Evolutionary conservation across 2,329 filamentous ascomycete genomes (phyloP), one percentile per base, ranked within the genome.

Genomic region (Teratosphaeria viscida): DNA sequence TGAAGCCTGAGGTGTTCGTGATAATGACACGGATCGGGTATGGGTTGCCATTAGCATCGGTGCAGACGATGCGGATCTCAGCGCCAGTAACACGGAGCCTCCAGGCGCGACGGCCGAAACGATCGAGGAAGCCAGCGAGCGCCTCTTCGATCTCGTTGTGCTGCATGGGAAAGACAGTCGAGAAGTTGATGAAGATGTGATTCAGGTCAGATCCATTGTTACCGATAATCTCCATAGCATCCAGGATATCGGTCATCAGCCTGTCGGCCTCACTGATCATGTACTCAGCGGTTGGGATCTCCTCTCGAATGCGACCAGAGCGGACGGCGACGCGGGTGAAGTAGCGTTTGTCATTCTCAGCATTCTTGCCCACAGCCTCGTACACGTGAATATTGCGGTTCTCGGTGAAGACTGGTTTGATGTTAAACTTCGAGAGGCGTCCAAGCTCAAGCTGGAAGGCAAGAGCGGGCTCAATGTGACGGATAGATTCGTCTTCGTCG

Each of bases 151-250:
- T 90, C 78, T 96, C 90, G 61, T 85, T 79, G 3, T 94, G 92
- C 70, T 90, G 82, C 55, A 99, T 85, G 73, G 91, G 90, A 85
- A 99, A 97, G 61, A 96, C 89, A 10, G 92, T 90, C 0, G 90
- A 94, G 80, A 99, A 99, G 83, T 99, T 97, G 82, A 99, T 94
- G 81, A 99, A 99, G 82, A 99, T 94, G 79, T 99, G 94, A 82
- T 99, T 99, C 72, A 99, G 83, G 81, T 99, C 94, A 57, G 94
- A 96, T 79, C 95, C 95, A 80, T 96, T 97, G 82, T 96, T 96
- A 72, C 94, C 94, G 72, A 96, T 95, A 69, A 99, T 96, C 81
- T 99, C 94, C 60, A 99, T 81, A 53, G 94, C 94, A 72, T 99
- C 94, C 57, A 97, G 85, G 70, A 99, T 97, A 73, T 99, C 94